Evolutionary conservation across 1,284 basidiomycete species (phyloP), one percentile per base, ranked within the genome.

Genomic region (Caloboletus inedulis): DNA sequence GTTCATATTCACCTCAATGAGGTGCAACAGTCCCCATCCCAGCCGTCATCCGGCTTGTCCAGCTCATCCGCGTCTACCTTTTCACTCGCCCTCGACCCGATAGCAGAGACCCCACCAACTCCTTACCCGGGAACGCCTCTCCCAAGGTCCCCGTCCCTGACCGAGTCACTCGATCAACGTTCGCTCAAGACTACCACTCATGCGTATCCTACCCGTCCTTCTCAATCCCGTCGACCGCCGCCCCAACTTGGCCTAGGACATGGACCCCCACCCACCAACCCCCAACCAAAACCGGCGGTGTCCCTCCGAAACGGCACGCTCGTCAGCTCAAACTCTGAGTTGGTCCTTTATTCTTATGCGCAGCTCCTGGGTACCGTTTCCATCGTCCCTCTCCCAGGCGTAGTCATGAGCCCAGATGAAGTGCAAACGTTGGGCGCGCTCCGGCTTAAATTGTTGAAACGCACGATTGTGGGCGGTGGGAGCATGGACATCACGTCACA

Each of bases 341-440:
- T 89, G 12, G 79, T 94, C n/a, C 76, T 94, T 1, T 95, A 94
- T 70, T 85, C 91, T 0, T 94, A 94, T 64, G 89, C 87, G 0
- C 91, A 94, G 60, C 76, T 94, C 25, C 74, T 81, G n/a, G 92
- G 91, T 3, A 80, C 75, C 0, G 73, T 87, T 47, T 75, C 79
- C 29, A 58, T 78, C 49, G 63, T 66, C 2, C 69, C 76, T 9
- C 54, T 71, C n/a, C 62, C 71, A 5, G 66, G 66, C 16, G 57
- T 61, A 6, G 52, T 58, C 31, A 61, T 68, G 47, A 64, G 69
- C 7, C 64, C 64, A 3, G 77, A 76, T 35, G 77, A 81, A 44
- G 59, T 66, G 3, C 71, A 73, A 3, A 69, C 72, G 0, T 60
- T 86, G 47, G 66, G 72, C 39, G 62, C 67, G 0, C 71, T 86